Base-by-base conservation (phyloP, 441 rosid genomes). In the Gossypium laxum region DNA sequence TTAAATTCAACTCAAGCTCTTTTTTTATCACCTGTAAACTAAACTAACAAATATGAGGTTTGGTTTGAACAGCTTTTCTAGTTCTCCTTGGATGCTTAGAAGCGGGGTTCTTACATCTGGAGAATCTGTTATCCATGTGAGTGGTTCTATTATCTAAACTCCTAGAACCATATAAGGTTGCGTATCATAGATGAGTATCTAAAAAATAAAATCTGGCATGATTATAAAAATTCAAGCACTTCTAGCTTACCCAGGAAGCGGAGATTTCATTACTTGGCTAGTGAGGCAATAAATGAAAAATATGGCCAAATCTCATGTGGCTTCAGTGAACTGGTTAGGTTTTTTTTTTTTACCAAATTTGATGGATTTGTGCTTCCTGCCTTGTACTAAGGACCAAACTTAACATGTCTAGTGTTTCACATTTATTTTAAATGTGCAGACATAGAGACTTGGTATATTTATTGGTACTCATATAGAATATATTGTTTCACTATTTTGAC, bases 31-130 rank as follows among this genome's bases (percentile, higher is more conserved):
- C 58, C 66, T 76, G 32, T 73, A 62, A 17, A 72, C 55, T 79
- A 70, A 82, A 73, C 60, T 79, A 73, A 82, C 69, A 72, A 82
- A 73, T 61, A 64, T 62, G 74, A 38, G 56, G 6, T 67, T 72
- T 56, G 30, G 70, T 61, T 30, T 68, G 63, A 74, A 67, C 93
- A 94, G 99, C 88, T 94, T 94, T 82, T 91, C 94, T 80, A 92
- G 99, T 68, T 82, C 93, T 76, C 99, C 99, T 28, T 89, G 99
- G 99, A 90, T 86, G 83, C 90, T 80, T 74, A 84, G 91, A 80
- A 87, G 83, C 78, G 94, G 97, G 73, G 70, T 86, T 80, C 89
- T 83, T 67, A 83, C 87, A 43, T 86, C 91, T 6, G 91, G 94
- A 80, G 97, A 90, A 64, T 88, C 94, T 74, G 85, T 94, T 76